These are phyloP conservation scores for Fusarium vanettenii DNA, from an alignment of 2,329 filamentous ascomycete species.

Conservation along the genomic window DNA sequence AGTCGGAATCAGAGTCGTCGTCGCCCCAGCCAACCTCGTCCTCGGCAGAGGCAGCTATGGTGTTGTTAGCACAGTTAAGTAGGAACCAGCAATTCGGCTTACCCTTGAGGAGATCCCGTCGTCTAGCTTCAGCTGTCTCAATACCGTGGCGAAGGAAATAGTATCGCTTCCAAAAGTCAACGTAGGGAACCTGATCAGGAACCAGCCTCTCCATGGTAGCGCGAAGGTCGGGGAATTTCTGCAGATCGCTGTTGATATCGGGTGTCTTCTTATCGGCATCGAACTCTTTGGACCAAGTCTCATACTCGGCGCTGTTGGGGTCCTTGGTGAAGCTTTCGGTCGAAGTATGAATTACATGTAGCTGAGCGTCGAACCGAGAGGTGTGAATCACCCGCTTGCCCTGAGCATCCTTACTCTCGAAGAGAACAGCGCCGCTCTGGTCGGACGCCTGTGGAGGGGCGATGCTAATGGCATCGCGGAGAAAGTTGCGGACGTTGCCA, in stretches of 20 bases:
- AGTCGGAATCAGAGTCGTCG: slow-evolving; percentile 61
- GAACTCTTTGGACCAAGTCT: slow-evolving; percentile 78
- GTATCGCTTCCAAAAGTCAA: slow-evolving; percentile 92
- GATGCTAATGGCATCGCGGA: slow-evolving; percentile 90
- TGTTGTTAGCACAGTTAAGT: slow-evolving; percentile 19
- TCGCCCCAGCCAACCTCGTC: slow-evolving; percentile 81
- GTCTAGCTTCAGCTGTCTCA: slow-evolving; percentile 89
- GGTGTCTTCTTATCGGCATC: slow-evolving; percentile 86
- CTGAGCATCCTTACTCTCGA: slow-evolving; percentile 91
- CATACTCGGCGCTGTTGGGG: slow-evolving; percentile 79
- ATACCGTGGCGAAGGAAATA: slow-evolving; percentile 95
- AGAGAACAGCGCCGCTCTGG: slow-evolving; percentile 75
- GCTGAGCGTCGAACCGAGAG: slow-evolving; percentile 92
- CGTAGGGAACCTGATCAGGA: slow-evolving; percentile 91
- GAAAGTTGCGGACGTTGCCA: slow-evolving; percentile 86
- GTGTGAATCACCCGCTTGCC: slow-evolving; percentile 96
- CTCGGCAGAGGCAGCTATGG: slow-evolving; percentile 72
- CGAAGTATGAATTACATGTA: slow-evolving; percentile 93
- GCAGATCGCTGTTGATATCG: slow-evolving; percentile 82
- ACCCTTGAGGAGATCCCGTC: slow-evolving; percentile 93
- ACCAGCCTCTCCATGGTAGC: slow-evolving; percentile 94
- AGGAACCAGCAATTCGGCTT: slow-evolving; percentile 45
- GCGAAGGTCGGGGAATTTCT: slow-evolving; percentile 87
- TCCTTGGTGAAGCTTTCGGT: slow-evolving; percentile 86
- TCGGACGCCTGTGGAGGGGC: slow-evolving; percentile 73